phyloP scores from a whole-genome alignment of 805 yeast species.

The Monosporozyma solicola region DNA sequence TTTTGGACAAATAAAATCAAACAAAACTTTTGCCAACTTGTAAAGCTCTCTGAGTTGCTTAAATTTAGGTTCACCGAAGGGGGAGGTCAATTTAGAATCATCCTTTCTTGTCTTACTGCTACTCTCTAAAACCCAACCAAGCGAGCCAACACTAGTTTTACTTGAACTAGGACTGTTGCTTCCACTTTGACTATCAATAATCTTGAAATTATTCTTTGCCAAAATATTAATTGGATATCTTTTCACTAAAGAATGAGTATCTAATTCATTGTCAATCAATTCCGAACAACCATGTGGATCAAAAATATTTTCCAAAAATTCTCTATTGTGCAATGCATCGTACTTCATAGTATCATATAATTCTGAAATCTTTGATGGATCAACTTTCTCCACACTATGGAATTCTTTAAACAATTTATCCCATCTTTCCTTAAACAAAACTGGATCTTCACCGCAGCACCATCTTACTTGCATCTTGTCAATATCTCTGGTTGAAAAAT shows the following conservation, averaged over 20 bases:
- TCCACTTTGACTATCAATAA: slow-evolving; percentile 31
- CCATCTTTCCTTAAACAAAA: slow-evolving; percentile 90
- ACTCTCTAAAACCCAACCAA: slow-evolving; percentile 61
- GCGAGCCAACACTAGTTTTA: slow-evolving; percentile 46
- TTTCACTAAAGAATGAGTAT: slow-evolving; percentile 44
- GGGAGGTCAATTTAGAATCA: slow-evolving; percentile 28
- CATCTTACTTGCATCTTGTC: slow-evolving; percentile 64
- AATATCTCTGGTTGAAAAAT: slow-evolving; percentile 60
- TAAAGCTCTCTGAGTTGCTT: slow-evolving; percentile 81
- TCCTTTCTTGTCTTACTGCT: slow-evolving; percentile 20
- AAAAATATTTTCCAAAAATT: slow-evolving; percentile 76
- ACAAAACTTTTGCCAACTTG: slow-evolving; percentile 80
- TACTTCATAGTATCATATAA: slow-evolving; percentile 97
- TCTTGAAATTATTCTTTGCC: slow-evolving; percentile 68
- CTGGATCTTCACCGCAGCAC: slow-evolving; percentile 97
- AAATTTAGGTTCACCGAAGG: slow-evolving; percentile 73
- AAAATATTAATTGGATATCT: slow-evolving; percentile 66
- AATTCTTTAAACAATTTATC: slow-evolving; percentile 91
- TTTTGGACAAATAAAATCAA: slow-evolving; percentile 97
- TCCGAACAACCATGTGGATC: slow-evolving; percentile 46
- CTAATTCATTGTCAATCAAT: slow-evolving; percentile 20
- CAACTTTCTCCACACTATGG: slow-evolving; percentile 86
- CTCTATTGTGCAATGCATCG: slow-evolving; percentile 92
- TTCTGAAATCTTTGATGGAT: slow-evolving; percentile 94
- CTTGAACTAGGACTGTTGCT: slow-evolving; percentile 8